These are phyloP conservation scores for Kluyveromyces siamensis DNA, from an alignment of 805 yeast species.

Conservation along the genomic window DNA sequence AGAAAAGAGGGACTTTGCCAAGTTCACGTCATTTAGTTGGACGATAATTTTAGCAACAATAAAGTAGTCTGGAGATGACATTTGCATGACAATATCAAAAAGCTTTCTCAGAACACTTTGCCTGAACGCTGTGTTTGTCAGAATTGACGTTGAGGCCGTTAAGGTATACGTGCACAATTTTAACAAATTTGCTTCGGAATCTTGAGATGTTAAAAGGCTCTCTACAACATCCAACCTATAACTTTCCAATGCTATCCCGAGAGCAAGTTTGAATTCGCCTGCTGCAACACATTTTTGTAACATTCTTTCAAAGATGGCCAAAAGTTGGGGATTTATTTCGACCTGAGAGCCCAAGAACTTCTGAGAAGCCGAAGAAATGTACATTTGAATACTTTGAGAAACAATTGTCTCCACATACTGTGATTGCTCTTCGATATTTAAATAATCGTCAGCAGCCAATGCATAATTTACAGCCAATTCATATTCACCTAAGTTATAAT, in stretches of 20 bases:
- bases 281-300: constrained; percentile 63
- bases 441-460: constrained; percentile 70
- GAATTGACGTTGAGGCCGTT: constrained; percentile 60
- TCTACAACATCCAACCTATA: constrained; percentile 76
- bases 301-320: constrained; percentile 76
- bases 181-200: constrained; percentile 45
- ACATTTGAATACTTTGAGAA: constrained; percentile 82
- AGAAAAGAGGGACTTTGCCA: constrained; percentile 63
- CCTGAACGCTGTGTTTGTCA: constrained; percentile 59
- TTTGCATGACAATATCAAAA: constrained; percentile 48
- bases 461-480: constrained; percentile 86
- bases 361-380: constrained; percentile 55
- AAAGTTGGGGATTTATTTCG: constrained; percentile 51
- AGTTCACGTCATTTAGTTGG: constrained; percentile 67
- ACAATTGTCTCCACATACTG: constrained; percentile 91
- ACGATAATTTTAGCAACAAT: constrained; percentile 79
- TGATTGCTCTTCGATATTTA: constrained; percentile 60
- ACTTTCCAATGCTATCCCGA: constrained; percentile 87
- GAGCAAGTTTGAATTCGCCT: constrained; percentile 68
- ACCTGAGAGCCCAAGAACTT: constrained; percentile 30
- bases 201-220: constrained; percentile 37
- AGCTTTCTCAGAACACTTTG: constrained; percentile 52
- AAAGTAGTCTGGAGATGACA: constrained; percentile 68
- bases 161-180: constrained; percentile 63
- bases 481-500: constrained; percentile 88